phyloP scores from a whole-genome alignment of 1,139 yeast species.

The Ogataea hybrid region DNA sequence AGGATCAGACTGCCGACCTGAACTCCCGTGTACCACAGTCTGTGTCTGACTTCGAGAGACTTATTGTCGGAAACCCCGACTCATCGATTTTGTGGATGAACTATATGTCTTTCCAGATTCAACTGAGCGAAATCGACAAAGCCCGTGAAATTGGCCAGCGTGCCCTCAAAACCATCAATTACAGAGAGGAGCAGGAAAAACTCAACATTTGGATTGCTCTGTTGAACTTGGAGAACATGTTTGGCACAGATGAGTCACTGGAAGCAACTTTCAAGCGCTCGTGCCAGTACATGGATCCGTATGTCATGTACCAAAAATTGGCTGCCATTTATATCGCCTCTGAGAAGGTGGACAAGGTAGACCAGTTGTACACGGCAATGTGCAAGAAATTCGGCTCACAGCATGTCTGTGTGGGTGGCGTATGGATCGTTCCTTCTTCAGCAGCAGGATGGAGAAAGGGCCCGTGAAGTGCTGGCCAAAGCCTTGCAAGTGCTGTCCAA shows the following conservation, averaged over 20 bases:
- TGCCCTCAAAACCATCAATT: conserved; percentile 85
- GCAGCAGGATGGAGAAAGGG: conserved; percentile 52
- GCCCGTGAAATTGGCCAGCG: conserved; percentile 93
- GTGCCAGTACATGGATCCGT: conserved; percentile 88
- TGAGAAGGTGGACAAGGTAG: conserved; percentile 70
- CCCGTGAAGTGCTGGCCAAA: conserved; percentile 67
- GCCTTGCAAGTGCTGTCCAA: conserved; percentile 74
- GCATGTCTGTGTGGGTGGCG: conserved; percentile 71
- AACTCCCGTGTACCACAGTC: conserved; percentile 89
- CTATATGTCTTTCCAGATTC: conserved; percentile 96
- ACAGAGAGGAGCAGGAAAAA: conserved; percentile 91
- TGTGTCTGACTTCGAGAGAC: conserved; percentile 84
- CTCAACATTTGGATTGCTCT: conserved; percentile 95
- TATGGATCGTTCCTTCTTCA: conserved; percentile 76
- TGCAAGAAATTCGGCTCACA: conserved; percentile 78
- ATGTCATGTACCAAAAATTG: conserved; percentile 74
- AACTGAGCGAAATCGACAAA: conserved; percentile 87
- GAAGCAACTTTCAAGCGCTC: conserved; percentile 81
- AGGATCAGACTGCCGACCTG: conserved; percentile 83
- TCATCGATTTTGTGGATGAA: conserved; percentile 96
- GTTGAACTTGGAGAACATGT: conserved; percentile 88
- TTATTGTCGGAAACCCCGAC: conserved; percentile 88
- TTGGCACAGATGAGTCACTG: conserved; percentile 81
- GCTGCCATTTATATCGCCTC: conserved; percentile 73
- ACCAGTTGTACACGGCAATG: conserved; percentile 60